These are phyloP conservation scores for Yamadazyma spencermartinsiae DNA, from an alignment of 1,139 yeast genomes.

Conservation along the genomic window DNA sequence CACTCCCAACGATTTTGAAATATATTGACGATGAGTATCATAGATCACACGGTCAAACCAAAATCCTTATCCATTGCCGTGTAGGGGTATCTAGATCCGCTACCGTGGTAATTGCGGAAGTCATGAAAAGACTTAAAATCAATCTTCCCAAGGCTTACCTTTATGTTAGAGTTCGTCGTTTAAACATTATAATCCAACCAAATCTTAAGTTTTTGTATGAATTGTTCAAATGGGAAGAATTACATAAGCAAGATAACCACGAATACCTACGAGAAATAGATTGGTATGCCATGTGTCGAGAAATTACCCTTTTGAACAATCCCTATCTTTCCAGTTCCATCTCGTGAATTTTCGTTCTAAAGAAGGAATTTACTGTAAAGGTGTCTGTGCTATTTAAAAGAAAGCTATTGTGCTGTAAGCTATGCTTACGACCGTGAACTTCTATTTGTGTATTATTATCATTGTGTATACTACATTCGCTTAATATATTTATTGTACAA, in stretches of 20 bases:
- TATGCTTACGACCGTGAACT: no score
- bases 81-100: conserved; percentile 55
- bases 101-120: conserved; percentile 51
- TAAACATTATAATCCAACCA: conserved; percentile 51
- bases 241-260: conserved; percentile 21
- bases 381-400: no score
- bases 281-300: conserved; percentile 89
- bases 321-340: conserved; percentile 41
- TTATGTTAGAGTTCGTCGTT: conserved; percentile 46
- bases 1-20: conserved; percentile 37
- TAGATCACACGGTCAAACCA: conserved; percentile 28
- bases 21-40: conserved; percentile 36
- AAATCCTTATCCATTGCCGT: conserved; percentile 47
- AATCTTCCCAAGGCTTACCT: conserved; percentile 44
- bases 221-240: conserved; percentile 50
- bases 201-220: conserved; percentile 51
- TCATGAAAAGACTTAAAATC: conserved; percentile 40
- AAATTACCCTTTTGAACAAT: conserved; percentile 72
- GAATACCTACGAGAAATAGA: conserved; percentile 64
- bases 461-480: no score
- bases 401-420: no score
- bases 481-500: no score
- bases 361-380: no score
- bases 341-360: background rate
- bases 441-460: no score